These are phyloP conservation scores for Microdochium bolleyi DNA, from an alignment of 2,329 filamentous ascomycete species.

Conservation along the genomic window DNA sequence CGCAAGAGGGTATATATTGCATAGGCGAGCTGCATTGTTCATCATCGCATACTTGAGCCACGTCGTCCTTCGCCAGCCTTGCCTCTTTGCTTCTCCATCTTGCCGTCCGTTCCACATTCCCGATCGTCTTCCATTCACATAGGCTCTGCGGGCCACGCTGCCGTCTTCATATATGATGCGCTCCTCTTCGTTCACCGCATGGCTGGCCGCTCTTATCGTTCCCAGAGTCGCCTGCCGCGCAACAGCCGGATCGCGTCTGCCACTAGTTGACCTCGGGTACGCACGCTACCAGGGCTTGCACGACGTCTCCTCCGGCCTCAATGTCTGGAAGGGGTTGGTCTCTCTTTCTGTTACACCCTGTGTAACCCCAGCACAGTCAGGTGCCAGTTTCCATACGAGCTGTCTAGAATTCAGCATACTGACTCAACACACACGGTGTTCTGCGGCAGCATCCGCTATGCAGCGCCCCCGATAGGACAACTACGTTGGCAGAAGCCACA, in stretches of 20 bases:
- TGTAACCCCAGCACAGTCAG: not conserved
- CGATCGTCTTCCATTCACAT: not conserved
- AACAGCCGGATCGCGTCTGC: not conserved
- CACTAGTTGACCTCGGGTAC: not conserved
- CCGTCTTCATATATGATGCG: not conserved
- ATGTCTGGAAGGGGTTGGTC: not conserved
- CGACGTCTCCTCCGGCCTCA: not conserved
- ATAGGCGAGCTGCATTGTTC: not conserved
- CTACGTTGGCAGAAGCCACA: slow-evolving; percentile 18
- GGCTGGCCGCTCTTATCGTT: not conserved
- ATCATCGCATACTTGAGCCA: not conserved
- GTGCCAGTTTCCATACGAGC: not conserved
- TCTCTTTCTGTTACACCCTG: not conserved
- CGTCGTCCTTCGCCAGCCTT: not conserved
- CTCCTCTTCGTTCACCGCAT: not conserved
- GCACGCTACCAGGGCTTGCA: not conserved
- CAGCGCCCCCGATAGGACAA: slow-evolving; percentile 15
- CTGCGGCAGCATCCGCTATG: slow-evolving; percentile 15
- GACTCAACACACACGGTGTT: not conserved
- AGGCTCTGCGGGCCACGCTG: not conserved
- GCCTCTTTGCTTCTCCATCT: too few species aligned
- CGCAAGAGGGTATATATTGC: not conserved
- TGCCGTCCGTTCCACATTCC: not conserved
- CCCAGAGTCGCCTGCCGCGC: not conserved
- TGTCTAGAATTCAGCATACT: not conserved